These are phyloP conservation scores for Cicer chorassanicum DNA, from an alignment of 306 rosid species.

Conservation along the genomic window DNA sequence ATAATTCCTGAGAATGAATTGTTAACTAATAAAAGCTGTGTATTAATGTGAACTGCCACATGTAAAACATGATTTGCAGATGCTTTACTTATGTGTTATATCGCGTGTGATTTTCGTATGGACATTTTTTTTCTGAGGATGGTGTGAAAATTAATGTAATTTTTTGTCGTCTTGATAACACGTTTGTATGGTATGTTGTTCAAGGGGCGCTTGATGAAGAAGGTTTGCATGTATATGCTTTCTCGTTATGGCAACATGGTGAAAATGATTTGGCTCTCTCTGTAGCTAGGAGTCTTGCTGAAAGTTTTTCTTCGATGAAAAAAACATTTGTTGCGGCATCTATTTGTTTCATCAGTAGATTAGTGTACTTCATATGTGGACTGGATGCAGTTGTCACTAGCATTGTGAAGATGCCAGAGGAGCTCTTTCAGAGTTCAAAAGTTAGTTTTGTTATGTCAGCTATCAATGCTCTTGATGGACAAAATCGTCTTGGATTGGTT, in stretches of 20 bases:
- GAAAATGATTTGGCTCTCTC: slow-evolving; percentile 68
- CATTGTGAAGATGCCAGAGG: slow-evolving; percentile 79
- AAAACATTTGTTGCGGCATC: slow-evolving; percentile 55
- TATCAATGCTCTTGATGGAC: slow-evolving; percentile 72
- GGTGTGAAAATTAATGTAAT: slow-evolving; percentile 19
- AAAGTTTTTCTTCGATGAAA: slow-evolving; percentile 64
- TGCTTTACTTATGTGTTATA: slow-evolving; percentile 18
- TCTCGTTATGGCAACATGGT: slow-evolving; percentile 84
- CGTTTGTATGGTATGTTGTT: slow-evolving; percentile 42
- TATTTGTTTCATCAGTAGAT: slow-evolving; percentile 72
- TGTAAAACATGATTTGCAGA: slow-evolving; percentile 28
- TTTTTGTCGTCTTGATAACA: slow-evolving; percentile 39
- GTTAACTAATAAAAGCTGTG: slow-evolving; percentile 25
- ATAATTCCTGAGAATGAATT: slow-evolving; percentile 17
- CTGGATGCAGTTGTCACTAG: slow-evolving; percentile 62
- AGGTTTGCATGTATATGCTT: slow-evolving; percentile 77
- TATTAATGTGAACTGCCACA: slow-evolving; percentile 13
- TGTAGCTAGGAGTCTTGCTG: slow-evolving; percentile 62
- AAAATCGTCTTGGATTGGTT: slow-evolving; percentile 63
- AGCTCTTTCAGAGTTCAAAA: slow-evolving; percentile 72
- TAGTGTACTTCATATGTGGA: slow-evolving; percentile 72
- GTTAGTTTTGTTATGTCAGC: slow-evolving; percentile 77
- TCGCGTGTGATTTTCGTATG: slow-evolving; percentile 1
- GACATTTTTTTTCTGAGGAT: slow-evolving; percentile 35
- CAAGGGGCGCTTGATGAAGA: slow-evolving; percentile 76